A percentile compares a stretch with the other conserved stretches of the same genome.
Conservation (phyloP, 2,329 filamentous ascomycete species). For the Ilyonectria destructans region DNA sequence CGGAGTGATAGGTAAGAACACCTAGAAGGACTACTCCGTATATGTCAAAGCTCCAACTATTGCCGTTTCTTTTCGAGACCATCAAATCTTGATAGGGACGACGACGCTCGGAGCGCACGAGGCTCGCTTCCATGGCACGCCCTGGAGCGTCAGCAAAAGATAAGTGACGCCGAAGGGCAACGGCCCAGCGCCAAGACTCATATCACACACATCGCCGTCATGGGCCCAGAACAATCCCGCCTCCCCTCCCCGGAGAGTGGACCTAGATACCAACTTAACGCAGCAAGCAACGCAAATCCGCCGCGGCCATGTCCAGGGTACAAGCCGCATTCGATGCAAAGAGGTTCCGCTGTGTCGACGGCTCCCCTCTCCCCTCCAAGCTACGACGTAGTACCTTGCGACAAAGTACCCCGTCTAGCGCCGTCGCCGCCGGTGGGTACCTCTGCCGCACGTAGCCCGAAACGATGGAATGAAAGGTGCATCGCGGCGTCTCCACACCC, state of each 20-base stretch:
- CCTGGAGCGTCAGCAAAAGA: slow-evolving; percentile 22
- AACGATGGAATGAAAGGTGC: slow-evolving; percentile 40
- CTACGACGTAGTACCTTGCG: slow-evolving; percentile 33
- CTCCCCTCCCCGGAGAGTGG: background rate
- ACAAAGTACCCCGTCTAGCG: slow-evolving; percentile 39
- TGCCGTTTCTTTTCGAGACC: background rate
- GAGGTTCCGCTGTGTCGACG: background rate
- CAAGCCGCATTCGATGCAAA: background rate
- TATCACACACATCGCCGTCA: slow-evolving; percentile 8
- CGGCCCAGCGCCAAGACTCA: slow-evolving; percentile 4
- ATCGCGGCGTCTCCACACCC: slow-evolving; percentile 43
- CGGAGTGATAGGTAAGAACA: background rate
- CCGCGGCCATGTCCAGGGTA: background rate
- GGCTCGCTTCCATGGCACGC: background rate
- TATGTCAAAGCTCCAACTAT: background rate
- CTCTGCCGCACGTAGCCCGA: slow-evolving; percentile 36
- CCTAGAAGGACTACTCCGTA: background rate
- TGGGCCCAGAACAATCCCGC: slow-evolving; percentile 13
- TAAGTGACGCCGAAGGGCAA: slow-evolving; percentile 7
- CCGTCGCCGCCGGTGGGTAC: slow-evolving; percentile 33
- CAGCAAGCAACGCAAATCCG: background rate
- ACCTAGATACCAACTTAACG: background rate
- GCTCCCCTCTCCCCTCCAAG: slow-evolving; percentile 25
- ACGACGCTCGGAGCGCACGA: background rate
- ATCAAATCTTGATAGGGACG: background rate